These are phyloP conservation scores for Botrytis galanthina DNA, from an alignment of 2,329 filamentous ascomycete genomes.

Conservation along the genomic window DNA sequence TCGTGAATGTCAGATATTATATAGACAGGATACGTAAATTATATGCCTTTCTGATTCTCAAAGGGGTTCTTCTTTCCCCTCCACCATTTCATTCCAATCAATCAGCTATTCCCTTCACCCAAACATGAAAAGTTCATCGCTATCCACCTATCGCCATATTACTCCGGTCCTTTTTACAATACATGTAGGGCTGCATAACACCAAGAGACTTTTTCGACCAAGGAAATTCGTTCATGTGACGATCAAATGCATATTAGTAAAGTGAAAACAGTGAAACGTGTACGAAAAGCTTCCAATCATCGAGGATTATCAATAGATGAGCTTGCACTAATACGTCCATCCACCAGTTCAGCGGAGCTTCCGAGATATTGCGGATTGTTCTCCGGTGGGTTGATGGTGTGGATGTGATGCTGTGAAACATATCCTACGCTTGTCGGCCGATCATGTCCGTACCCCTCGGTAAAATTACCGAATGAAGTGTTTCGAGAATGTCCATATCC, in stretches of 20 bases:
- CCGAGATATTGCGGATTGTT: conserved; percentile 48
- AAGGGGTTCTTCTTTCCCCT: neutral
- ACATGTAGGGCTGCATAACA: conserved; percentile 16
- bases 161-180: conserved; percentile 21
- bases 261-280: conserved; percentile 16
- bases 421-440: conserved; percentile 54
- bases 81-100: neutral
- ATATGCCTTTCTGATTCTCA: neutral
- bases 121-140: neutral
- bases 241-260: conserved; percentile 15
- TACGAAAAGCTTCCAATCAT: neutral
- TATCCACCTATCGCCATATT: conserved; percentile 12
- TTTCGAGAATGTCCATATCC: conserved; percentile 43
- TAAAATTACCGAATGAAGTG: conserved; percentile 29
- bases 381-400: conserved; percentile 50
- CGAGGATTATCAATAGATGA: conserved; percentile 30
- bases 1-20: conserved; percentile 16
- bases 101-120: neutral
- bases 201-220: conserved; percentile 21
- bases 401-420: conserved; percentile 58
- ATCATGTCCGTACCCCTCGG: conserved; percentile 44
- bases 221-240: conserved; percentile 21
- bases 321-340: conserved; percentile 37
- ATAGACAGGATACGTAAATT: conserved; percentile 19
- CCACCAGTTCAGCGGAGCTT: conserved; percentile 56